A percentile compares a stretch with the other conserved stretches of the same genome.
Conservation (phyloP, 1,139 yeast genomes). For the Eremothecium coryli region DNA sequence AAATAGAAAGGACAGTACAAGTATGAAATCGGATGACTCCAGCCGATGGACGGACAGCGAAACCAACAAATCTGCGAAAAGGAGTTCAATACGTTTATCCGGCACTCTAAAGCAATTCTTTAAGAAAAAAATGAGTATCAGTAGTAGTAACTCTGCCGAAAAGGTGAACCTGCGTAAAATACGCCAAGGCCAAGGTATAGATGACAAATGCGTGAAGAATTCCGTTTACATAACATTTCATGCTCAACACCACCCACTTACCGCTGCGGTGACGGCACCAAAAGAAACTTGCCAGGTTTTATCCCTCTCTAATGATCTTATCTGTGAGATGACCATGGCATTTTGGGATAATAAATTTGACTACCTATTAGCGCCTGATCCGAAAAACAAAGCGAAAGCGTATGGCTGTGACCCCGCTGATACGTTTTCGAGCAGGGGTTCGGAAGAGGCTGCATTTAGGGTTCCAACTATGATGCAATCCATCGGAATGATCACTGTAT, state of each 20-base stretch:
- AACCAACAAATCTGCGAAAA: neutral
- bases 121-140: neutral
- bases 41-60: neutral
- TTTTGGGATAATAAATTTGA: conserved; percentile 12
- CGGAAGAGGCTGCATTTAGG: neutral
- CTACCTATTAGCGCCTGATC: neutral
- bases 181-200: neutral
- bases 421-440: neutral
- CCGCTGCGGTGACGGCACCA: conserved; percentile 76
- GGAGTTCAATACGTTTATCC: neutral
- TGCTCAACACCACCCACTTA: conserved; percentile 66
- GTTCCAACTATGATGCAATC: conserved; percentile 20
- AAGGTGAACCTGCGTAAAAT: neutral
- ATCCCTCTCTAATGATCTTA: conserved; percentile 67
- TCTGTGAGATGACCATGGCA: conserved; percentile 50
- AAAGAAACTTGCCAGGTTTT: conserved; percentile 54
- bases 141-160: neutral
- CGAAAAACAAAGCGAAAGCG: neutral
- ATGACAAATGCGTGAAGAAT: conserved; percentile 12
- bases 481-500: conserved; percentile 43
- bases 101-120: neutral
- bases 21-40: neutral
- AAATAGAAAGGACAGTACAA: neutral
- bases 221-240: conserved; percentile 56
- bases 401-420: neutral